phyloP scores from a whole-genome alignment of 352 stramenopile species.

The Phytopythium litorale region DNA sequence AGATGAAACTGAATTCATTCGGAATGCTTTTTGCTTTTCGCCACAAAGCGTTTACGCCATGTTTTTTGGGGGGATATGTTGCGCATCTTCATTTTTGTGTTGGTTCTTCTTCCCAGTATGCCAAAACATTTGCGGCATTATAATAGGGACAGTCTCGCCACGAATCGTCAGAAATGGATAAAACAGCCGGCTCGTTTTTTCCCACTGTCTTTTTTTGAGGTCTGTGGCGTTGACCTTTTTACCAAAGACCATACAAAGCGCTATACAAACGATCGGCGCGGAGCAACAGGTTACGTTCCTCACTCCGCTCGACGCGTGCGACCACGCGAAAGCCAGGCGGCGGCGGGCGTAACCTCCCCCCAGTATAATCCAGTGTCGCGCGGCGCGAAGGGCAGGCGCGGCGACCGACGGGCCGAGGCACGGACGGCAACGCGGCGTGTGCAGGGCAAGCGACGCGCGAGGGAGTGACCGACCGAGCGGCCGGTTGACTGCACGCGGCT shows the following conservation, averaged over 20 bases:
- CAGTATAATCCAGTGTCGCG: neutral
- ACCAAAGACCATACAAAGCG: neutral
- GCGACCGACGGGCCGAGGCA: neutral
- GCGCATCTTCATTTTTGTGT: no score
- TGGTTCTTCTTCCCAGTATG: no score
- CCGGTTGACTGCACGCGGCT: neutral
- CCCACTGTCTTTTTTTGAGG: neutral
- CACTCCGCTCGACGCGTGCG: neutral
- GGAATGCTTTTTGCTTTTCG: no score
- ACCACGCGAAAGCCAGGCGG: conserved; percentile 3
- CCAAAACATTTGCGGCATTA: no score
- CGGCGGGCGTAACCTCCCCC: neutral
- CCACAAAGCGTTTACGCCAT: no score
- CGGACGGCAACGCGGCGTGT: no score
- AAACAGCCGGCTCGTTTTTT: neutral
- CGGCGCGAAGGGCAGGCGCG: neutral
- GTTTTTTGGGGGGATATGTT: no score
- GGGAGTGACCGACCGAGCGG: neutral
- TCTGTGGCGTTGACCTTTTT: neutral
- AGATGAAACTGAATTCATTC: no score
- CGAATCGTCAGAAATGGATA: no score
- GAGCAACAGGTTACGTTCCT: neutral
- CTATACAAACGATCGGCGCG: neutral
- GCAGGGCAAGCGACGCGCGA: no score
- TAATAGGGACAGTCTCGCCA: no score